Evolutionary conservation across 768 basidiomycete genomes (phyloP), one percentile per base, ranked within the genome.

Genomic region (Phaeotremella fagi): DNA sequence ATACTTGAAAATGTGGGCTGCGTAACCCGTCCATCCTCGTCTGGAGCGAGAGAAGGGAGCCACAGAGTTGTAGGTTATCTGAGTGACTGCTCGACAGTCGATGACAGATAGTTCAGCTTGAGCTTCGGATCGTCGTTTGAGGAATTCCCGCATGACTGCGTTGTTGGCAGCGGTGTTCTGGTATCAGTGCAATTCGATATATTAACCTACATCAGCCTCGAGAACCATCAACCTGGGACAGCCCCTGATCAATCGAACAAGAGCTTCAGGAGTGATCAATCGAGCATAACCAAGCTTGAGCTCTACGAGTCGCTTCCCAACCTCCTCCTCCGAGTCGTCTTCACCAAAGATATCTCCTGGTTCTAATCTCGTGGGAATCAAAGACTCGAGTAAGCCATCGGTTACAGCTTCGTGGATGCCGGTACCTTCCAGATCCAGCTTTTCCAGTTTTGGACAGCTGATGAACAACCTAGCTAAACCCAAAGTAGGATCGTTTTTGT

Each of bases 401-500:
- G 82, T 85, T 48, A 91, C 81, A 16, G 52, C 62, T 2, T 55
- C 63, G 41, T 42, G 16, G 2, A 83, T 80, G 12, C 75, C 72
- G 4, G 88, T 88, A 59, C 89, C 87, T 67, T 94, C 91, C n/a
- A 95, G 76, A 70, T 95, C 91, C 35, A 94, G 75, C 41, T 82
- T 82, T 50, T 83, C 80, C 43, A 95, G 83, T 55, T 78, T 71
- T 1, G 86, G 86, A 2, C 84, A 85, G 14, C 85, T 85, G 41
- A 74, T 75, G 29, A 95, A 75, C 20, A 95, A 78, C 37, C 79
- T 78, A 16, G 88, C 75, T 5, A 95, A 75, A 15, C 36, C 31
- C 15, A 44, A 4, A 9, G 38, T 50, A 6, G 31, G 41, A 14
- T 48, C 16, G 7, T 55, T 44, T 20, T 20, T 36, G 16, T n/a